phyloP scores from a whole-genome alignment of 768 basidiomycete genomes.

The Pulveroboletus sp. region DNA sequence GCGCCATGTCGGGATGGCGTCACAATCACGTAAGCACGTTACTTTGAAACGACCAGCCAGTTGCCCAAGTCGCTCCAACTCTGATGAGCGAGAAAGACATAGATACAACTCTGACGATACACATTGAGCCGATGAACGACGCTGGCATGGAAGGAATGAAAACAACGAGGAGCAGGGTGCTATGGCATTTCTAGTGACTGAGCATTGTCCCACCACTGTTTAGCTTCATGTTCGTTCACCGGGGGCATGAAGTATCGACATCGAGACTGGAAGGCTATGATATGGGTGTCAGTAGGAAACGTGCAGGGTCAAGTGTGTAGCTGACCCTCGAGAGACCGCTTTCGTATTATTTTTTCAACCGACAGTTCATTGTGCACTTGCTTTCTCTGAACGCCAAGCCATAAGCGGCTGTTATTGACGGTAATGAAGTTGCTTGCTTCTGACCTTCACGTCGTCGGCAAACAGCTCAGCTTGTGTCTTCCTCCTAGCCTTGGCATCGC shows the following conservation, averaged over 20 bases:
- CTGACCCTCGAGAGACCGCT: slow-evolving; percentile 67
- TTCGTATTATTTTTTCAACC: slow-evolving; percentile 68
- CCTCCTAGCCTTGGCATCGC: slow-evolving; percentile 43
- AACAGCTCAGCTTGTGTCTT: slow-evolving; percentile 54
- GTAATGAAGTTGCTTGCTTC: slow-evolving; percentile 28
- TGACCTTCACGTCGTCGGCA: slow-evolving; percentile 69
- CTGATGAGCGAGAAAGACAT: slow-evolving; percentile 6
- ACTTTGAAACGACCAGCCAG: not conserved
- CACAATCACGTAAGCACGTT: slow-evolving; percentile 25
- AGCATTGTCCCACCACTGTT: slow-evolving; percentile 50
- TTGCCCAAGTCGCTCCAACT: not conserved
- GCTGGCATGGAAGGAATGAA: slow-evolving; percentile 24
- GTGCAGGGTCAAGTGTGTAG: slow-evolving; percentile 10
- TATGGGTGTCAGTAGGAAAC: slow-evolving; percentile 17
- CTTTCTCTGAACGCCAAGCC: slow-evolving; percentile 45
- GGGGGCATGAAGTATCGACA: slow-evolving; percentile 79
- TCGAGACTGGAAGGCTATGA: slow-evolving; percentile 67
- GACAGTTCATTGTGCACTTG: slow-evolving; percentile 72
- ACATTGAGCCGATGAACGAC: slow-evolving; percentile 13
- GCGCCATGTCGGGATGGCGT: slow-evolving; percentile 15
- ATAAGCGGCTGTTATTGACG: slow-evolving; percentile 27
- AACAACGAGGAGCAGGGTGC: slow-evolving; percentile 28
- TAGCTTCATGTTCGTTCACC: slow-evolving; percentile 49
- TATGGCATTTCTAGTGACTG: slow-evolving; percentile 31
- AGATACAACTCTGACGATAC: slow-evolving; percentile 9